phyloP scores from a whole-genome alignment of 2,329 filamentous ascomycete genomes.

The Colletotrichum sp. region DNA sequence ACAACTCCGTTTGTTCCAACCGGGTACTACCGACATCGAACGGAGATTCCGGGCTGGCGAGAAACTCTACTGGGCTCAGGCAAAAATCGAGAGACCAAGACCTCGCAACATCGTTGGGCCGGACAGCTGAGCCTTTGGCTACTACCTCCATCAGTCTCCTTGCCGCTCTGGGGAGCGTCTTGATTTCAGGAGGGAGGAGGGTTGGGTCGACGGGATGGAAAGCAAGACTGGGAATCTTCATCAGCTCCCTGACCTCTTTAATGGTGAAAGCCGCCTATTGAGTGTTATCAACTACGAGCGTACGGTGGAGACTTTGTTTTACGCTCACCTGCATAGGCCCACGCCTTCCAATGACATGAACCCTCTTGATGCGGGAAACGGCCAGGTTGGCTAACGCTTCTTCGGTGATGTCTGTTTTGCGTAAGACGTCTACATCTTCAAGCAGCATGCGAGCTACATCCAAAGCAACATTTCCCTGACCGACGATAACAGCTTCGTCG shows the following conservation, averaged over 20 bases:
- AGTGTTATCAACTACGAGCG: not conserved
- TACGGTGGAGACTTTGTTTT: not conserved
- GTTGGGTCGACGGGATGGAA: conserved; percentile 73
- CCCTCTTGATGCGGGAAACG: conserved; percentile 75
- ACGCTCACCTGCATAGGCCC: conserved; percentile 80
- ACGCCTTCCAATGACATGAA: conserved; percentile 87
- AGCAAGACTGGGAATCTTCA: conserved; percentile 74
- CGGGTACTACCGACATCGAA: conserved; percentile 66
- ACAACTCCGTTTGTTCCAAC: conserved; percentile 68
- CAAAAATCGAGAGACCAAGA: conserved; percentile 89
- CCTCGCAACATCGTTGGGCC: conserved; percentile 56
- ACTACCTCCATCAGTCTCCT: conserved; percentile 83
- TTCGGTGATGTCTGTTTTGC: conserved; percentile 87
- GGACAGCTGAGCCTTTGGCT: conserved; percentile 70
- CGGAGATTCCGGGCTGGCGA: conserved; percentile 49
- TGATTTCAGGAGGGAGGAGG: conserved; percentile 71
- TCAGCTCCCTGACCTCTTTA: conserved; percentile 89
- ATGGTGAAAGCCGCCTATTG: conserved; percentile 87
- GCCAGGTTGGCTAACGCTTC: conserved; percentile 78
- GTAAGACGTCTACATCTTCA: conserved; percentile 73
- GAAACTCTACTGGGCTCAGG: conserved; percentile 76
- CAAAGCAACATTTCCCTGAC: conserved; percentile 94
- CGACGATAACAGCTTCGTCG: conserved; percentile 86
- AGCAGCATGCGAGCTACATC: conserved; percentile 91
- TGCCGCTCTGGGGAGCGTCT: conserved; percentile 75